A percentile compares a stretch with the other conserved stretches of the same genome.
phyloP scores from a whole-genome alignment of 228 moss, liverwort and hornwort genomes.

The Sphagnum magellanicum region DNA sequence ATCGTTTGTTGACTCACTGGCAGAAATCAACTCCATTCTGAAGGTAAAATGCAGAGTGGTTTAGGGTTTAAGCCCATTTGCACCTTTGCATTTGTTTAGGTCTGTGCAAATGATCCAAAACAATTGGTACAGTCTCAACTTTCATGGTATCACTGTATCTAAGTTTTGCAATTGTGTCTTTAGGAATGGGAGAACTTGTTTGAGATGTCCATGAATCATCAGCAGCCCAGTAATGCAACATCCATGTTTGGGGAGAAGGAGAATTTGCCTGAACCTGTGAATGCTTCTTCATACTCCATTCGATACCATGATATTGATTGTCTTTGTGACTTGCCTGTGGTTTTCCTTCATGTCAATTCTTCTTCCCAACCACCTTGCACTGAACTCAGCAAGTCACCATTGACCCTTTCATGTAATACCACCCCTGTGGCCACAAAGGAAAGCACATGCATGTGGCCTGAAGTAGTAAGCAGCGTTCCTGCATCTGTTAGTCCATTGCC shows the following conservation, averaged over 20 bases:
- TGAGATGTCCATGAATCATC: slow-evolving; percentile 9
- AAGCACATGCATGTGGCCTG: slow-evolving; percentile 1
- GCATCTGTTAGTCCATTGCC: slow-evolving; percentile 16
- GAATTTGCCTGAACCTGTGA: background rate
- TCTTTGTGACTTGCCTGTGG: background rate
- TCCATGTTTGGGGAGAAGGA: slow-evolving; percentile 1
- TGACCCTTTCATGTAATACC: slow-evolving; percentile 7
- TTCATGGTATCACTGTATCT: background rate
- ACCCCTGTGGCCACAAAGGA: slow-evolving; percentile 6
- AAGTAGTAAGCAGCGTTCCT: background rate
- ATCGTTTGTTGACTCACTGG: slow-evolving; percentile 17
- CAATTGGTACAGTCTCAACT: background rate
- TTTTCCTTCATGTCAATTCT: slow-evolving; percentile 5
- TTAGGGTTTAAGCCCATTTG: background rate
- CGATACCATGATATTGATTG: background rate
- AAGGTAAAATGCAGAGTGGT: slow-evolving; percentile 12
- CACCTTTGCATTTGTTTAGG: background rate
- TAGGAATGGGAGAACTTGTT: slow-evolving; percentile 27
- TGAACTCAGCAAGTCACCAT: slow-evolving; percentile 23
- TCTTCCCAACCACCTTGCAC: background rate
- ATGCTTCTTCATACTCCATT: slow-evolving; percentile 1
- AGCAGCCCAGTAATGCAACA: background rate
- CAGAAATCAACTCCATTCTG: slow-evolving; percentile 26
- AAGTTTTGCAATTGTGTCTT: background rate
- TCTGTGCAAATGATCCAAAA: background rate